Evolutionary conservation across 1,284 basidiomycete species (phyloP).

Genomic region (Cutaneotrichosporon daszewskae): DNA sequence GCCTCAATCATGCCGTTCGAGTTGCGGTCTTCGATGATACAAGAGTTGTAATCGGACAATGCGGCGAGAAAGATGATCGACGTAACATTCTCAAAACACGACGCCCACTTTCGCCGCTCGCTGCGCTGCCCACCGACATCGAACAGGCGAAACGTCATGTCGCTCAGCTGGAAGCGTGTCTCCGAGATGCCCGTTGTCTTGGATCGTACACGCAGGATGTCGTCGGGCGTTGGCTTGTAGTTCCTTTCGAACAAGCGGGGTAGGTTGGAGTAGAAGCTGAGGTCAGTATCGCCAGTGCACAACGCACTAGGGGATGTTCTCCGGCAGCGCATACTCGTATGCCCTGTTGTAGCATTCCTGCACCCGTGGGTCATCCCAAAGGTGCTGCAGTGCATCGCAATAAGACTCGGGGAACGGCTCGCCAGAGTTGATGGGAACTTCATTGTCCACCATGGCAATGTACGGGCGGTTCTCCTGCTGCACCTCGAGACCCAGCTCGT

Average conservation of each 20-base stretch:
- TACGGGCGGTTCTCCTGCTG: slow-evolving; percentile 54
- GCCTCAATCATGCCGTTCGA: slow-evolving; percentile 98
- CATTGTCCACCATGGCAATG: slow-evolving; percentile 62
- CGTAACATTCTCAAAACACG: slow-evolving; percentile 86
- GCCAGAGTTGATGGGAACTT: slow-evolving; percentile 67
- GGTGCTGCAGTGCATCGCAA: slow-evolving; percentile 59
- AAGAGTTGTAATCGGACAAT: slow-evolving; percentile 92
- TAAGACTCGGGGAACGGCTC: slow-evolving; percentile 67
- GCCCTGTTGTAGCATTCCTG: slow-evolving; percentile 67
- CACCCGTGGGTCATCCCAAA: slow-evolving; percentile 75
- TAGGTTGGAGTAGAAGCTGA: slow-evolving; percentile 66
- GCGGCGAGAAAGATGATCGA: slow-evolving; percentile 89
- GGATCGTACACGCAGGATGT: slow-evolving; percentile 78
- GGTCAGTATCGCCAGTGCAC: slow-evolving; percentile 35
- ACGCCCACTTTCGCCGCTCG: slow-evolving; percentile 85
- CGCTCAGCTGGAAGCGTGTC: slow-evolving; percentile 63
- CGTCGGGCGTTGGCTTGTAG: slow-evolving; percentile 68
- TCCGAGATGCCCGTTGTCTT: slow-evolving; percentile 83
- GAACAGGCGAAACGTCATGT: slow-evolving; percentile 59
- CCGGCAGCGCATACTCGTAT: slow-evolving; percentile 80
- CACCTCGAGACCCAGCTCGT: slow-evolving; percentile 74
- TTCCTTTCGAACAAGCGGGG: slow-evolving; percentile 68
- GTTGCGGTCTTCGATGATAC: slow-evolving; percentile 90
- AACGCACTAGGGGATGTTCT: slow-evolving; percentile 61
- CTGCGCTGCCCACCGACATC: slow-evolving; percentile 93